These are phyloP conservation scores for Athelia psychrophila DNA, from an alignment of 1,284 basidiomycete species.

Conservation along the genomic window DNA sequence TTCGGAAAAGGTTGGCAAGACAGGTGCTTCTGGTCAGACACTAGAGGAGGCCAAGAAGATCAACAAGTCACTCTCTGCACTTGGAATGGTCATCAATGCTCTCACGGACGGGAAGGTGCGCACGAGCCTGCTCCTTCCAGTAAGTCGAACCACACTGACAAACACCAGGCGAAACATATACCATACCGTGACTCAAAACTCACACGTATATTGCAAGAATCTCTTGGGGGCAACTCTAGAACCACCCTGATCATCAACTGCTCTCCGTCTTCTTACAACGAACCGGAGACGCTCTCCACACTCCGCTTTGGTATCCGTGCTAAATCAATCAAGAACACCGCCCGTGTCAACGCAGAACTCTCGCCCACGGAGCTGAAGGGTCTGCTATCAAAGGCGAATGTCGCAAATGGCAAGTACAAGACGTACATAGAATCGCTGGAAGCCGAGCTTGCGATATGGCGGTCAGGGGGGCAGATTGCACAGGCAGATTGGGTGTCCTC, in stretches of 20 bases:
- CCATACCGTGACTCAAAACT: conserved; percentile 99
- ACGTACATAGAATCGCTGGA: conserved; percentile 90
- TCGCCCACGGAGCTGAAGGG: conserved; percentile 96
- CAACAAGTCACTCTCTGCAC: conserved; percentile 96
- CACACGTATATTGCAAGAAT: conserved; percentile 99
- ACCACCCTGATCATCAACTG: conserved; percentile 99
- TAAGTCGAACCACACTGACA: conserved; percentile 4
- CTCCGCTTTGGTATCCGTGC: conserved; percentile 98
- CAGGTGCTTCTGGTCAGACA: conserved; percentile 97
- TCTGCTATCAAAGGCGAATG: conserved; percentile 86
- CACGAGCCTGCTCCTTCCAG: conserved; percentile 17
- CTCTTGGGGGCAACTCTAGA: conserved; percentile 97
- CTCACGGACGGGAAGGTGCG: conserved; percentile 93
- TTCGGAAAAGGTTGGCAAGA: conserved; percentile 99
- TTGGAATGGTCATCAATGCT: conserved; percentile 99
- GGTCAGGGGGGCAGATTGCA: conserved; percentile 85
- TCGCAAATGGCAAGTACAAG: conserved; percentile 82
- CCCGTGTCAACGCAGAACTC: conserved; percentile 96
- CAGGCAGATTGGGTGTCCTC: conserved; percentile 81
- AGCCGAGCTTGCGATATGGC: conserved; percentile 90
- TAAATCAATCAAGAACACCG: conserved; percentile 99
- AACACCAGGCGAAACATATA: conserved; percentile 85
- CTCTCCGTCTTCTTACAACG: conserved; percentile 96
- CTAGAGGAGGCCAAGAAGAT: conserved; percentile 99
- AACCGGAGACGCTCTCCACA: conserved; percentile 95